Percentiles rank a stretch among this genome's conserved stretches.
These are phyloP conservation scores for Claviceps digitariae DNA, from an alignment of 2,329 filamentous ascomycete species.

Conservation along the genomic window DNA sequence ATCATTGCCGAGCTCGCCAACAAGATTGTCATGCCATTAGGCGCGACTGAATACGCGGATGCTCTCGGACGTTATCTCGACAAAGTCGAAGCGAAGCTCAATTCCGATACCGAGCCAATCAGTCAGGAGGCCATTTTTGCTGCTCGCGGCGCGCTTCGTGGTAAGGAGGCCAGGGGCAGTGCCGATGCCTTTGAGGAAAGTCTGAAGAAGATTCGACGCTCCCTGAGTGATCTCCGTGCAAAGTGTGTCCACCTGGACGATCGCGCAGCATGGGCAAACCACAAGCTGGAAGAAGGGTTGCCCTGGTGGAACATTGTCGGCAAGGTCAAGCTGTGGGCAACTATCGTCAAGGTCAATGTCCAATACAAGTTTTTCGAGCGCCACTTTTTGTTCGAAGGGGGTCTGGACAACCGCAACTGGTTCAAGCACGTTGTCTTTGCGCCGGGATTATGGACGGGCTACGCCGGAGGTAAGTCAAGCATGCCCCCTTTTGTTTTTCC, in stretches of 20 bases:
- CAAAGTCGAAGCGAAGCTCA: conserved; percentile 35
- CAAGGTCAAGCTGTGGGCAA: conserved; percentile 48
- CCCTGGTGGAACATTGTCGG: conserved; percentile 71
- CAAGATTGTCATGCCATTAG: conserved; percentile 47
- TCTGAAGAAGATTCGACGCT: conserved; percentile 24
- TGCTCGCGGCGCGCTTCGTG: conserved; percentile 14
- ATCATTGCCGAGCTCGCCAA: conserved; percentile 48
- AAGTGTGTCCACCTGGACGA: conserved; percentile 32
- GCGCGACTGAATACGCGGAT: conserved; percentile 49
- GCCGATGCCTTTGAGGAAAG: conserved; percentile 25
- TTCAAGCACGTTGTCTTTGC: conserved; percentile 95
- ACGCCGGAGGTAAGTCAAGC: conserved; percentile 51
- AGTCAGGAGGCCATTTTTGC: conserved; percentile 19
- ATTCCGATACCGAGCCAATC: conserved; percentile 12
- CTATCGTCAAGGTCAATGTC: conserved; percentile 55
- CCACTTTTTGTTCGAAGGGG: conserved; percentile 60
- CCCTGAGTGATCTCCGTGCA: conserved; percentile 22
- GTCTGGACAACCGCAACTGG: conserved; percentile 69
- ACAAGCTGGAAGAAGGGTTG: conserved; percentile 36
- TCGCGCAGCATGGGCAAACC: conserved; percentile 26
- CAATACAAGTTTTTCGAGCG: conserved; percentile 79
- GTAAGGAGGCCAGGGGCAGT: conserved; percentile 19
- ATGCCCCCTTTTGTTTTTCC: not conserved
- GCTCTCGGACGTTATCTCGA: conserved; percentile 39
- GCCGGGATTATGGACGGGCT: conserved; percentile 83